phyloP scores from a whole-genome alignment of 306 rosid genomes.

The Vigna mungo region DNA sequence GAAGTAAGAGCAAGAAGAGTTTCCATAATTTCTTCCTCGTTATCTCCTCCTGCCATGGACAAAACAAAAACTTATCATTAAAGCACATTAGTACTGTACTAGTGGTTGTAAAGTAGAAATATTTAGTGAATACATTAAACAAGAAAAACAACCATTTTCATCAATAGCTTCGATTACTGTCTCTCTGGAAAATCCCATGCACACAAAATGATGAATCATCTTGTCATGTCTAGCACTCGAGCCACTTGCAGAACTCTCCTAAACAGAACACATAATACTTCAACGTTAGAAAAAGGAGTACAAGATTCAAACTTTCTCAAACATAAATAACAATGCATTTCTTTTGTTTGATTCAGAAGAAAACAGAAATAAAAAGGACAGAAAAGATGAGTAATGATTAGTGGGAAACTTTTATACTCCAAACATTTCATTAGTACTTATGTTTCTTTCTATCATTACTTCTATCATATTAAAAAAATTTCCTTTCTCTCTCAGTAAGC shows the following conservation, averaged over 20 bases:
- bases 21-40: constrained; percentile 41
- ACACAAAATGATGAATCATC: constrained; percentile 24
- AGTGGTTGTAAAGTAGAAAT: neutral
- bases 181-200: constrained; percentile 45
- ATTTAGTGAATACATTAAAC: no score
- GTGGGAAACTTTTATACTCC: neutral
- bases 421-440: neutral
- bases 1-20: constrained; percentile 30
- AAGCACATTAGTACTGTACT: neutral
- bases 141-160: no score
- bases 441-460: neutral
- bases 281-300: neutral
- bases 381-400: neutral
- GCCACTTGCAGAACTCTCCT: constrained; percentile 28
- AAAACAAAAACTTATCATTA: neutral
- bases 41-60: constrained; percentile 27
- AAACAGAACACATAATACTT: constrained; percentile 4
- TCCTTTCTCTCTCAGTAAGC: no score
- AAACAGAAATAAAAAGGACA: neutral
- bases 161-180: constrained; percentile 35
- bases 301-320: neutral
- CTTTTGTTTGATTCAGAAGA: neutral
- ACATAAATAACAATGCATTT: neutral
- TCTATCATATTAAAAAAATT: no score
- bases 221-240: neutral